phyloP scores from a whole-genome alignment of 208 protist genomes.

The Trypanosoma brucei region DNA sequence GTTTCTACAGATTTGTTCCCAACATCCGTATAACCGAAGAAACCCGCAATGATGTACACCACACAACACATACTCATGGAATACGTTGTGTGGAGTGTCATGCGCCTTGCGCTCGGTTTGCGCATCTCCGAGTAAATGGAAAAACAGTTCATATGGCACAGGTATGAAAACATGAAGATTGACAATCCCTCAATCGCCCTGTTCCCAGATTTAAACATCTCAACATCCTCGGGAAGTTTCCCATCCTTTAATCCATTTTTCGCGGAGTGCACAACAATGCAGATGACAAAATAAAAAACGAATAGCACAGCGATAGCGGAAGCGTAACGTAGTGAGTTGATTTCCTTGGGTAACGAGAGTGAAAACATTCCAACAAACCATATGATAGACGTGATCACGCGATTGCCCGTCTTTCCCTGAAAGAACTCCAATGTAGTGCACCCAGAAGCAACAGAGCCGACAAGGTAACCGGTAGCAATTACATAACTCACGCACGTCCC shows the following conservation, averaged over 20 bases:
- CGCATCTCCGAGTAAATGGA: constrained; percentile 29
- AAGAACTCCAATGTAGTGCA: constrained; percentile 5
- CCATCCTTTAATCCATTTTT: constrained; percentile 13
- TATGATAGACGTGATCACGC: constrained; percentile 21
- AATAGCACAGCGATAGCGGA: constrained; percentile 24
- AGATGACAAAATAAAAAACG: constrained; percentile 28
- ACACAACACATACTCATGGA: constrained; percentile 45
- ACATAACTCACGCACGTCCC: constrained; percentile 32
- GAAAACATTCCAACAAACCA: constrained; percentile 38
- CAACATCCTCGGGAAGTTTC: constrained; percentile 6
- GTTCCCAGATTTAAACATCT: constrained; percentile 15
- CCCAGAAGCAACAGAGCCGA: constrained; percentile 13
- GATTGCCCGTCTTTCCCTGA: constrained; percentile 6
- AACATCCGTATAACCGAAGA: constrained; percentile 83
- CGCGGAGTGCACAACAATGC: constrained; percentile 23
- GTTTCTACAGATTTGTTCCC: constrained; percentile 30
- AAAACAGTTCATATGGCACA: constrained; percentile 34
- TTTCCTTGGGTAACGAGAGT: constrained; percentile 24
- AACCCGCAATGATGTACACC: constrained; percentile 67
- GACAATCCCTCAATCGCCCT: constrained; percentile 16
- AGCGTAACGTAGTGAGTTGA: constrained; percentile 40
- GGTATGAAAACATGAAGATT: constrained; percentile 40
- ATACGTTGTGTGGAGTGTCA: constrained; percentile 31
- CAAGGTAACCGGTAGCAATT: constrained; percentile 25
- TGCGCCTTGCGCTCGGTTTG: constrained; percentile 14